Evolutionary conservation across 2,329 filamentous ascomycete species (phyloP).

Genomic region (Penicillium fuscoglaucum): DNA sequence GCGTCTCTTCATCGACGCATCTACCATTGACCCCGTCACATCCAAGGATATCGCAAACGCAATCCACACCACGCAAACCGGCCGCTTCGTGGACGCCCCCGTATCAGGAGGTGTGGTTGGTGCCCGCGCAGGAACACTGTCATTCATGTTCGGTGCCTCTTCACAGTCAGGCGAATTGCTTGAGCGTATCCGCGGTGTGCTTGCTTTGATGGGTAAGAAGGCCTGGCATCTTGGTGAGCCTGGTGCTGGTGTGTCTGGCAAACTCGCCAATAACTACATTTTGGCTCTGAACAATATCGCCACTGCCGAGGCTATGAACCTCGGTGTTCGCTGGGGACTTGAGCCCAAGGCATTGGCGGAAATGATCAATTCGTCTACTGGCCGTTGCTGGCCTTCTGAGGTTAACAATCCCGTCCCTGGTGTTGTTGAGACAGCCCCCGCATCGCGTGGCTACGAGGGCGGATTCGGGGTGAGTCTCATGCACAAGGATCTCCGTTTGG

Average conservation of each 20-base stretch:
- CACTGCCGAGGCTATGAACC: conserved; percentile 66
- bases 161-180: conserved; percentile 52
- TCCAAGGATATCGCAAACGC: conserved; percentile 74
- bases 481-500: conserved; percentile 75
- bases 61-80: conserved; percentile 66
- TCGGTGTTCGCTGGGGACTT: conserved; percentile 63
- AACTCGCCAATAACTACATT: conserved; percentile 96
- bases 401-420: conserved; percentile 92
- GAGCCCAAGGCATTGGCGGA: conserved; percentile 69
- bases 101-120: conserved; percentile 97
- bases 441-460: conserved; percentile 71
- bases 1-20: conserved; percentile 90
- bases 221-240: conserved; percentile 84
- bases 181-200: conserved; percentile 64
- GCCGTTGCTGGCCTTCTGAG: conserved; percentile 94
- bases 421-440: conserved; percentile 74
- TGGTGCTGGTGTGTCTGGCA: conserved; percentile 82
- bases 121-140: conserved; percentile 80
- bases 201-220: conserved; percentile 81
- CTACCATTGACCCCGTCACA: conserved; percentile 88
- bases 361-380: conserved; percentile 90
- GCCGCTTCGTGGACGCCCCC: conserved; percentile 86
- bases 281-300: conserved; percentile 88
- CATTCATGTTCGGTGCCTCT: conserved; percentile 88
- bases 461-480: conserved; percentile 77